Evolutionary conservation across 2,329 filamentous ascomycete species (phyloP), one percentile per base, ranked within the genome.

Genomic region (Fusarium tupiense): DNA sequence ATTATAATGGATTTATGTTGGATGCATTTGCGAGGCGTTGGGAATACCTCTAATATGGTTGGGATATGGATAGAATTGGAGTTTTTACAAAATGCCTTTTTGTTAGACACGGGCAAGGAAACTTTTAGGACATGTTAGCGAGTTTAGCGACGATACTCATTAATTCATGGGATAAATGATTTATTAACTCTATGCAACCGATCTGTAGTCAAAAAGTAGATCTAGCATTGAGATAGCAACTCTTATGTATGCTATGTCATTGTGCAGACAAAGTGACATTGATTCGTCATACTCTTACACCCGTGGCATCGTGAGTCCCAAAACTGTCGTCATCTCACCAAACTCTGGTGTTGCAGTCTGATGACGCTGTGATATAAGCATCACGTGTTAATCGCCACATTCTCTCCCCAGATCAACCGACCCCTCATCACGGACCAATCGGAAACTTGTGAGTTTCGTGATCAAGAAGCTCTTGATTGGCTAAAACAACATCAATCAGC

Each of bases 371-470:
- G 44, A 66, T 68, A 59, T 24, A 65, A 65, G 52, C 41, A 75
- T 78, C 76, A 78, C 77, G 77, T 78, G 77, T 68, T 37, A 67
- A 67, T 77, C 62, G 69, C 64, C 75, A 67, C 75, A 73, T 54
- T 54, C 47, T 61, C 52, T 53, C 52, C 61, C 68, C 76, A 61
- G 61, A 72, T 70, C 61, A 73, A 69, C 56, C 71, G 71, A 77
- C 76, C 81, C 81, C 81, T 77, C 81, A 79, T 57, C 31, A 37
- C 19, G 11, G 61, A 38, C 81, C 81, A 83, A 83, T 83, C 78
- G 81, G 41, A 66, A 66, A 61, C 68, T 72, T 61, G n/a, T 49
- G 60, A 73, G 73, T 73, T 75, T 70, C 64, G 64, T 73, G 76
- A 76, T 78, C 75, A 56, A 57, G 41, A 16, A 68, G 56, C 60